These are phyloP conservation scores for Mycena capillaripes DNA, from an alignment of 768 basidiomycete species.

Conservation along the genomic window DNA sequence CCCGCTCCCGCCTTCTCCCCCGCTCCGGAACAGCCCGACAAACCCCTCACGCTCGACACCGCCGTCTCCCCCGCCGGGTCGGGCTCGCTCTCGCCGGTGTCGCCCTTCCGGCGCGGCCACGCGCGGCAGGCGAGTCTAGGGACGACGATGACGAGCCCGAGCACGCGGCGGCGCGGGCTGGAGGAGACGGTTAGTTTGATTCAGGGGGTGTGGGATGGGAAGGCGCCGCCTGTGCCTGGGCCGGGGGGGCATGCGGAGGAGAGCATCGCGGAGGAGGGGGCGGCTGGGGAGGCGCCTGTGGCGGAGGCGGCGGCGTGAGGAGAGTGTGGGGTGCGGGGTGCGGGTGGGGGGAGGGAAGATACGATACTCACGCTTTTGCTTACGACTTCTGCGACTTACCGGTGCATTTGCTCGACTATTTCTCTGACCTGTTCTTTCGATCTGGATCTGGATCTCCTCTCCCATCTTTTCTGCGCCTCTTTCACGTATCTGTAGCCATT, in stretches of 20 bases:
- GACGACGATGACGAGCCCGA: conserved; percentile 96
- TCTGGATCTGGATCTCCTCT: too few species aligned
- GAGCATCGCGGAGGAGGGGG: conserved; percentile 7
- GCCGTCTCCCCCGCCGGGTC: background rate
- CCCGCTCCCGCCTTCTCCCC: conserved; percentile 1
- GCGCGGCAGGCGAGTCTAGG: conserved; percentile 87
- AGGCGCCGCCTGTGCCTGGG: conserved; percentile 48
- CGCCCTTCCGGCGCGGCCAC: conserved; percentile 79
- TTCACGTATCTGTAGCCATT: too few species aligned
- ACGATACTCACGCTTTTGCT: too few species aligned
- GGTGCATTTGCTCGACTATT: too few species aligned
- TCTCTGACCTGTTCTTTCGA: too few species aligned
- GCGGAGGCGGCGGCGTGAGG: background rate
- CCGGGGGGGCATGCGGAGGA: background rate
- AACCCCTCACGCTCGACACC: conserved; percentile 38
- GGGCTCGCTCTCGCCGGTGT: conserved; percentile 25
- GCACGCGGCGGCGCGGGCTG: conserved; percentile 89
- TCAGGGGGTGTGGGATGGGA: conserved; percentile 91
- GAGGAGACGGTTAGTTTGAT: conserved; percentile 97
- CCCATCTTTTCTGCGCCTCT: too few species aligned
- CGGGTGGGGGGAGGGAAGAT: too few species aligned
- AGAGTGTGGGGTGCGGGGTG: too few species aligned
- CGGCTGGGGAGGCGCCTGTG: background rate
- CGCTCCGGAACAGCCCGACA: conserved; percentile 42
- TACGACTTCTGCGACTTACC: too few species aligned